Conservation (phyloP, 306 rosid genomes). For the Cucurbita maxima region DNA sequence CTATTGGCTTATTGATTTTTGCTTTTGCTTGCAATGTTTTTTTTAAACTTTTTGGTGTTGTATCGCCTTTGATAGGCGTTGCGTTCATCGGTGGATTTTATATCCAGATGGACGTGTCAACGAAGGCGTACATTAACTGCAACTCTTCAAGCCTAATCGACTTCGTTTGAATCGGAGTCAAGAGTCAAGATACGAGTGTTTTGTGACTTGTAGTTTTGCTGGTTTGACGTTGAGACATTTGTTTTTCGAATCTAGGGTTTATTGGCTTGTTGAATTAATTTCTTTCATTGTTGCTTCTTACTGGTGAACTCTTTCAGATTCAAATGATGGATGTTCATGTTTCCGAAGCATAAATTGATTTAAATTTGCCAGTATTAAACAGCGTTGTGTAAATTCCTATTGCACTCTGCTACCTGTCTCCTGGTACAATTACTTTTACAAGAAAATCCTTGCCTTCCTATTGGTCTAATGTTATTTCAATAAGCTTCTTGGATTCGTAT, state of each 20-base stretch:
- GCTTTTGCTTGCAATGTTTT: not conserved
- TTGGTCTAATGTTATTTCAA: not conserved
- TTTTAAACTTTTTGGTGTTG: no score
- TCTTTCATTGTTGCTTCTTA: conserved; percentile 44
- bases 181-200: conserved; percentile 11
- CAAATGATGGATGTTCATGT: conserved; percentile 50
- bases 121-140: conserved; percentile 54
- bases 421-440: conserved; percentile 33
- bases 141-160: conserved; percentile 13
- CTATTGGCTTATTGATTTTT: no score
- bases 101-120: conserved; percentile 66
- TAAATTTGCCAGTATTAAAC: conserved; percentile 48
- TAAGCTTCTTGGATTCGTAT: no score
- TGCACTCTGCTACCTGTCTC: conserved; percentile 75
- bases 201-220: conserved; percentile 12
- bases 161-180: conserved; percentile 1
- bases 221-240: conserved; percentile 27
- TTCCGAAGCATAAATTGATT: conserved; percentile 66
- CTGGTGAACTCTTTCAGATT: conserved; percentile 46
- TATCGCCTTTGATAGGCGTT: conserved; percentile 85
- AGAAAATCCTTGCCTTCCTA: not conserved
- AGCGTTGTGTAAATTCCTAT: conserved; percentile 29
- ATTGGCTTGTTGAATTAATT: not conserved
- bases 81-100: conserved; percentile 38
- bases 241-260: not conserved